These are phyloP conservation scores for Onygenales sp. DNA, from an alignment of 2,329 filamentous ascomycete species.

Conservation along the genomic window DNA sequence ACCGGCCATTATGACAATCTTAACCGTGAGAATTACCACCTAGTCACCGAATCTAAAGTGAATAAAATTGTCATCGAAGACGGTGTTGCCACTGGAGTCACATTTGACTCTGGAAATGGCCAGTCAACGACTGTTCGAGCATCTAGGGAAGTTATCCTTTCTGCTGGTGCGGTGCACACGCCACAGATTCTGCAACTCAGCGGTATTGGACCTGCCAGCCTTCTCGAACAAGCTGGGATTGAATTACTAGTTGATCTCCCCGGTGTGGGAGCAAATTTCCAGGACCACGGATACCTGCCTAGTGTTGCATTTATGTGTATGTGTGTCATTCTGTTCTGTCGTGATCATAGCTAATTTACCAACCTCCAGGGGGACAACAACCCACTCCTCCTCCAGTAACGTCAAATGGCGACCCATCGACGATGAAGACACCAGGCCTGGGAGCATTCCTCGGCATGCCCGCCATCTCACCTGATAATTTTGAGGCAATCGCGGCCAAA, in stretches of 20 bases:
- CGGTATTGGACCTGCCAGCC: slow-evolving; percentile 32
- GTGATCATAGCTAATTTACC: neutral
- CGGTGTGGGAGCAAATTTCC: slow-evolving; percentile 33
- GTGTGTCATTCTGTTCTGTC: neutral
- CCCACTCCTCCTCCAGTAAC: neutral
- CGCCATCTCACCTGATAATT: neutral
- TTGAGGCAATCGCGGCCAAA: neutral
- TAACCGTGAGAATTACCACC: neutral
- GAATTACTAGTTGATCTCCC: slow-evolving; percentile 34
- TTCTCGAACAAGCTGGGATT: slow-evolving; percentile 31
- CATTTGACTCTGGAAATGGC: neutral
- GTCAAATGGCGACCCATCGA: neutral
- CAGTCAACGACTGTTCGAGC: neutral
- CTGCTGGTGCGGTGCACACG: slow-evolving; percentile 32
- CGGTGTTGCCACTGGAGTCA: neutral
- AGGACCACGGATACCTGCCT: slow-evolving; percentile 10
- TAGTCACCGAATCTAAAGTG: slow-evolving; percentile 10
- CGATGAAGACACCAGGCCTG: neutral
- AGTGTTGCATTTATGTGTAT: neutral
- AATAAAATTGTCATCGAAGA: slow-evolving; percentile 9
- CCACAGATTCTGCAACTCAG: slow-evolving; percentile 38
- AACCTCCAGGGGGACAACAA: neutral
- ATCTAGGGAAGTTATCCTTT: slow-evolving; percentile 28
- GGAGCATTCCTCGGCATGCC: neutral
- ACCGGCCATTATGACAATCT: neutral